Evolutionary conservation across 2,329 filamentous ascomycete genomes (phyloP).

Genomic region (Cytospora schulzeri): DNA sequence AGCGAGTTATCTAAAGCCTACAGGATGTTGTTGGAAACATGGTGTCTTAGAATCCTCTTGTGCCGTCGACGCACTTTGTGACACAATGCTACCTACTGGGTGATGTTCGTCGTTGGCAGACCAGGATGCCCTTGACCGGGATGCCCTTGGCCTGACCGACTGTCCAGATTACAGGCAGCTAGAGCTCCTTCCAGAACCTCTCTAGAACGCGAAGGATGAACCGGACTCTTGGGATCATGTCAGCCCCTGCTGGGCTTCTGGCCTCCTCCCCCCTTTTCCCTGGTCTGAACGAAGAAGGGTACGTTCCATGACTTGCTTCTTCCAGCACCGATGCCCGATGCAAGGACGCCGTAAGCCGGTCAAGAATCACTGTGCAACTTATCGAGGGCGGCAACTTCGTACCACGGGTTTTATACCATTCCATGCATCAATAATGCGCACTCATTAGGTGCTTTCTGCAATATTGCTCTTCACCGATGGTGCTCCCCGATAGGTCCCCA

Average conservation of each 20-base stretch:
- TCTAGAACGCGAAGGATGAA: slow-evolving; percentile 7
- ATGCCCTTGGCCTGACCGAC: background rate
- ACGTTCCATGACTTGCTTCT: slow-evolving; percentile 11
- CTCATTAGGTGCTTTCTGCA: background rate
- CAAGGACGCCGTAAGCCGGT: background rate
- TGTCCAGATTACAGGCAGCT: background rate
- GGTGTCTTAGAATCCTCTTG: background rate
- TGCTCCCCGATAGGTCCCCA: background rate
- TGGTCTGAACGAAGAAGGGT: background rate
- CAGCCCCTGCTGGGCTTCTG: background rate
- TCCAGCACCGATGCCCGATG: slow-evolving; percentile 13
- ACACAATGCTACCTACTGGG: background rate
- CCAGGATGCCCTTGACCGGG: slow-evolving; percentile 12
- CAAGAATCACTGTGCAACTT: background rate
- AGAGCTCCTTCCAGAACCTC: slow-evolving; percentile 15
- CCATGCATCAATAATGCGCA: background rate
- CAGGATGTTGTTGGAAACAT: background rate
- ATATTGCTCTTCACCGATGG: background rate
- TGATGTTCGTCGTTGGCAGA: background rate
- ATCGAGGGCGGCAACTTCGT: background rate
- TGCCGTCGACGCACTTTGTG: background rate
- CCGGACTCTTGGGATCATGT: slow-evolving; percentile 2
- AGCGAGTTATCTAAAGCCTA: too few relatives aligned
- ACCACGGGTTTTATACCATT: background rate
- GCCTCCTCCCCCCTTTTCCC: background rate